Base-by-base conservation (phyloP, 352 stramenopile genomes). In the Phytophthora syringae region DNA sequence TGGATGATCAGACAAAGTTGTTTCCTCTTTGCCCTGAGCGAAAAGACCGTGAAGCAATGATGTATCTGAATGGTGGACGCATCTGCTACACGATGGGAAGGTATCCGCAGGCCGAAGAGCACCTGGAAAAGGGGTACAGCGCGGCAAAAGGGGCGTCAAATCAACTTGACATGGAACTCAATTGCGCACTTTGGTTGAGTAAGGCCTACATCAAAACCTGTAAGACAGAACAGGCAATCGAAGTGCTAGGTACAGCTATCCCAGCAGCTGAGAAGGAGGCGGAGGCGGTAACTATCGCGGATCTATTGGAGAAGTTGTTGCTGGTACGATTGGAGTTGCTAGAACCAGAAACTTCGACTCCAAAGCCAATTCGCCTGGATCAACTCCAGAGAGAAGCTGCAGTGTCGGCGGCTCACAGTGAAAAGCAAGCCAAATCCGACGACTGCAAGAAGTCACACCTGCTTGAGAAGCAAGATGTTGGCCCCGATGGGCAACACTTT, bases 1-100 rank as follows among this genome's bases (percentile, higher is more conserved):
- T 92, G n/a, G 60, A 82, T 18, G 71, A 92, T 39, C 72, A 84
- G 24, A 61, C 83, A 22, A 67, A 71, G 22, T 51, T 84, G 47
- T 80, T 90, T 21, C 67, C 77, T 1, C 64, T 70, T 16, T 86
- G 78, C 20, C 72, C 69, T 0, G 72, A 69, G 0, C 73, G 81
- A 15, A 73, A 72, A 12, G 78, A 87, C 7, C 67, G 72, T 11
- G 80, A 83, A 34, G 48, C 74, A 1, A 74, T 77, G 50, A 68
- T 85, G 54, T 85, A 84, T 48, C 40, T 88, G 21, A 90, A 92
- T 51, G 70, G 73, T 42, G 84, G 81, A 0, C 79, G 81, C 13
- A 77, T 92, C 16, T 82, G 76, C 30, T 85, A 80, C 55, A 84
- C 76, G 27, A 52, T 89, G 21, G 50, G 62, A 3, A 89, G 86